phyloP scores from a whole-genome alignment of 2,329 filamentous ascomycete species.

The Aspergillus sp. region DNA sequence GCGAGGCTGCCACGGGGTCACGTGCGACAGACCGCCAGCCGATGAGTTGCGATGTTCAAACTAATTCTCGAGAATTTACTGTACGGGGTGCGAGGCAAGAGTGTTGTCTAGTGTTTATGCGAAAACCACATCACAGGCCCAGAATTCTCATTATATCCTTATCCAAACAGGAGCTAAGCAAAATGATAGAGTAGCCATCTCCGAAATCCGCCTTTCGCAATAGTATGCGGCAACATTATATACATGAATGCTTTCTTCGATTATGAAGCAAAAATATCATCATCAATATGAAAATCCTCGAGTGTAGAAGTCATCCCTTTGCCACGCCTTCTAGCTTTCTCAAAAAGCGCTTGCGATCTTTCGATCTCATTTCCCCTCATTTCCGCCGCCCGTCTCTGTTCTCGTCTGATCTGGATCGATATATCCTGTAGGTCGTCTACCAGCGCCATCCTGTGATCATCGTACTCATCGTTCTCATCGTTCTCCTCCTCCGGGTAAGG shows the following conservation, averaged over 20 bases:
- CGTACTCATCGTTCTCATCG: conserved; percentile 13
- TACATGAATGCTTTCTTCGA: not conserved
- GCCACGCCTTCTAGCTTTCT: conserved; percentile 33
- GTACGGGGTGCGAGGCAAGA: no score
- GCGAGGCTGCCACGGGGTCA: conserved; percentile 32
- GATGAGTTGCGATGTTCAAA: not conserved
- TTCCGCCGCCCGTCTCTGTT: conserved; percentile 35
- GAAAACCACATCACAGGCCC: no score
- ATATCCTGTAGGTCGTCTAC: conserved; percentile 21
- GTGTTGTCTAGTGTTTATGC: no score
- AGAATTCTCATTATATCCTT: no score
- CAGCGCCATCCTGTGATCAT: conserved; percentile 13
- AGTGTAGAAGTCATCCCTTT: conserved; percentile 31
- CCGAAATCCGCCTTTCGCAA: not conserved
- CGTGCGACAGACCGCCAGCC: conserved; percentile 18
- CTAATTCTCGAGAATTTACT: no score
- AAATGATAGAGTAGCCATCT: no score
- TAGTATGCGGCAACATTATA: not conserved
- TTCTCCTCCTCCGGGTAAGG: conserved; percentile 15
- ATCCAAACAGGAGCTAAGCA: no score
- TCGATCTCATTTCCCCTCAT: conserved; percentile 30
- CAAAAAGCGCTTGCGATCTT: conserved; percentile 35
- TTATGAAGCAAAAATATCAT: conserved; percentile 7
- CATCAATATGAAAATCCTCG: conserved; percentile 30
- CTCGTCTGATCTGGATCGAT: conserved; percentile 31